phyloP scores from a whole-genome alignment of 768 basidiomycete species.

The Suillus brevipes region DNA sequence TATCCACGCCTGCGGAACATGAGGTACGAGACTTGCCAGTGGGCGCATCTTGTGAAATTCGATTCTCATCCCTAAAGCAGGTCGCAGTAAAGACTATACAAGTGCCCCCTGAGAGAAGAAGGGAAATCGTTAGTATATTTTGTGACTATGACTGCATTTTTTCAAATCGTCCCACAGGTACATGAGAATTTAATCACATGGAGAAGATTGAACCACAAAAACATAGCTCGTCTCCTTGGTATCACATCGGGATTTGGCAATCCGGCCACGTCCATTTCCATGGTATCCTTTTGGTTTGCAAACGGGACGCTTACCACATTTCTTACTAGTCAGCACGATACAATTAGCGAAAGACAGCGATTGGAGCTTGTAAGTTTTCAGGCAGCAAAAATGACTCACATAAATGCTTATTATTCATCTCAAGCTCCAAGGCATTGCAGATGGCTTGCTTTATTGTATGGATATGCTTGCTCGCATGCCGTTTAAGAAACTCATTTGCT shows the following conservation, averaged over 20 bases:
- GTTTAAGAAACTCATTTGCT: neutral
- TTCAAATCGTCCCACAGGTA: constrained; percentile 2
- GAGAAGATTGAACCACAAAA: constrained; percentile 22
- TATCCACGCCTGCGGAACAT: neutral
- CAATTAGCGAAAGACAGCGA: neutral
- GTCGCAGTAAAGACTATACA: neutral
- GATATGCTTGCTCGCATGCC: neutral
- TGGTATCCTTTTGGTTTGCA: constrained; percentile 34
- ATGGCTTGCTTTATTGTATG: constrained; percentile 9
- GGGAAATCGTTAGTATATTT: neutral
- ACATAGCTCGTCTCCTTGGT: constrained; percentile 30
- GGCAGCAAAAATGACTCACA: neutral
- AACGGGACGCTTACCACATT: constrained; percentile 26
- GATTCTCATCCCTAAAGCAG: neutral
- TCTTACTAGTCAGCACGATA: constrained; percentile 7
- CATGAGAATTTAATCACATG: constrained; percentile 30
- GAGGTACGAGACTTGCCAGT: neutral
- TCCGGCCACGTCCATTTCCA: constrained; percentile 16
- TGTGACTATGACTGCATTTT: neutral
- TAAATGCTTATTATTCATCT: neutral
- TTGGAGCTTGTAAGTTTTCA: neutral
- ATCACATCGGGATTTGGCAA: constrained; percentile 26
- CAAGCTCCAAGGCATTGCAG: constrained; percentile 5
- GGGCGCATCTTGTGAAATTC: neutral
- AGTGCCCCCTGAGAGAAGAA: neutral